Percentiles rank a stretch among this genome's conserved stretches.
Evolutionary conservation across 1,284 basidiomycete species (phyloP).

Genomic region (Lignosus rhinocerotis): DNA sequence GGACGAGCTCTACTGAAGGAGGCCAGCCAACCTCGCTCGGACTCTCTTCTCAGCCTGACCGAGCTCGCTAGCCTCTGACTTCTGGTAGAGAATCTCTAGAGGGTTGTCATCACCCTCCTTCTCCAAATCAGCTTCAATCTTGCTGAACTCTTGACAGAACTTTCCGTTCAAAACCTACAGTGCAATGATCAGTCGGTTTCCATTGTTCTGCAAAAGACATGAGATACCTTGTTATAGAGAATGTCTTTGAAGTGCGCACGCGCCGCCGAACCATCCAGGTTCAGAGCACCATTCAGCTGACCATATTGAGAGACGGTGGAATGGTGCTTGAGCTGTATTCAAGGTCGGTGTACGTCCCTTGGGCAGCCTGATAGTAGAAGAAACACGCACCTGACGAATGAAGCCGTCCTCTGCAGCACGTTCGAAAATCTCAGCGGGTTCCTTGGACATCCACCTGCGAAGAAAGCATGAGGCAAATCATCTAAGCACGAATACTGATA

Average conservation of each 20-base stretch:
- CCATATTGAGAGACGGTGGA: constrained; percentile 64
- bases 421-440: constrained; percentile 72
- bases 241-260: constrained; percentile 60
- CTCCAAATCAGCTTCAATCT: constrained; percentile 59
- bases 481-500: not conserved
- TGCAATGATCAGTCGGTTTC: no score
- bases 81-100: constrained; percentile 53
- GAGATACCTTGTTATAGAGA: constrained; percentile 52
- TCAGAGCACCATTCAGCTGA: constrained; percentile 57
- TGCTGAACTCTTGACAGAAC: constrained; percentile 56
- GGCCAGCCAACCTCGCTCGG: constrained; percentile 46
- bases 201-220: not conserved
- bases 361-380: not conserved
- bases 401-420: constrained; percentile 68
- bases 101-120: constrained; percentile 58
- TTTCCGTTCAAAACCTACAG: constrained; percentile 57
- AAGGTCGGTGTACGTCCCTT: not conserved
- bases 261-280: constrained; percentile 50
- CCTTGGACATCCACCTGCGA: constrained; percentile 70
- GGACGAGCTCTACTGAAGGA: constrained; percentile 32
- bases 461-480: not conserved
- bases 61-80: constrained; percentile 51
- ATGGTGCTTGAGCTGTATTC: constrained; percentile 55
- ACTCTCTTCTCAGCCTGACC: constrained; percentile 63
- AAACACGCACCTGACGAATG: constrained; percentile 46